A percentile compares a stretch with the other conserved stretches of the same genome.
These are phyloP conservation scores for Fusarium annulatum DNA, from an alignment of 2,329 filamentous ascomycete species.

Conservation along the genomic window DNA sequence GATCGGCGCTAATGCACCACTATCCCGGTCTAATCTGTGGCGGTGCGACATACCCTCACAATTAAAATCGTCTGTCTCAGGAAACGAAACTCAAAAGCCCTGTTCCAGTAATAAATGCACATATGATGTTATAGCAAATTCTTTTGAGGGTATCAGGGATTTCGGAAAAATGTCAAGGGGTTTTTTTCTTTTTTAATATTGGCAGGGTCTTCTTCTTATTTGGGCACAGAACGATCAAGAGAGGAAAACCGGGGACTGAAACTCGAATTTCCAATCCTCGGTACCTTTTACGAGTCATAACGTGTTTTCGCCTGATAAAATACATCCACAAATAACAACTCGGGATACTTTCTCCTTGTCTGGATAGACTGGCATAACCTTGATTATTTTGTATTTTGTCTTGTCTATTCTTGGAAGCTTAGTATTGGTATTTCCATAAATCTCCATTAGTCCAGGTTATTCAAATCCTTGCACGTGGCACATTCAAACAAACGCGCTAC, in stretches of 20 bases:
- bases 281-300: background rate
- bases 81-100: background rate
- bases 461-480: conserved; percentile 29
- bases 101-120: background rate
- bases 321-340: background rate
- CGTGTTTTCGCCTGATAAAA: background rate
- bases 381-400: background rate
- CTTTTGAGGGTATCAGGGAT: background rate
- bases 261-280: conserved; percentile 1
- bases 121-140: no score
- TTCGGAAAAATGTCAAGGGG: background rate
- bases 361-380: no score
- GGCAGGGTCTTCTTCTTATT: background rate
- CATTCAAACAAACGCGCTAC: conserved; percentile 12
- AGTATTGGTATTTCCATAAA: background rate
- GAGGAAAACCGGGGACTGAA: background rate
- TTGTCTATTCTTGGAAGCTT: background rate
- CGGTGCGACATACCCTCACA: conserved; percentile 45
- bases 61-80: conserved; percentile 14
- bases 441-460: background rate
- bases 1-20: conserved; percentile 53
- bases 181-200: no score
- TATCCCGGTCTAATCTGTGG: conserved; percentile 47
- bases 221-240: background rate
- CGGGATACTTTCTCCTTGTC: background rate